phyloP scores from a whole-genome alignment of 495 filamentous ascomycete species.

The Penicillium flavigenum region DNA sequence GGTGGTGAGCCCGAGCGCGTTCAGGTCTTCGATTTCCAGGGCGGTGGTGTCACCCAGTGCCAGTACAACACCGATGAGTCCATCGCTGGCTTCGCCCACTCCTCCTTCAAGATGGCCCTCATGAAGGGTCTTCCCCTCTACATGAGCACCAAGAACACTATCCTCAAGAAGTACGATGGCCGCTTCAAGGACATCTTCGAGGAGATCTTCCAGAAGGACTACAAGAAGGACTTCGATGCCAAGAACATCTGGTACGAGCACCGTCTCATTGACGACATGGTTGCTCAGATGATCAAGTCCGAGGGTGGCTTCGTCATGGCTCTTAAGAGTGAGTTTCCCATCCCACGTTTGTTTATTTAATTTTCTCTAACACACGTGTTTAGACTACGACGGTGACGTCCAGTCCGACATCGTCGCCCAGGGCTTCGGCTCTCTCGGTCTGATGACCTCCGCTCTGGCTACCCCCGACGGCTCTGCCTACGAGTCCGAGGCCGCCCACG shows the following conservation, averaged over 20 bases:
- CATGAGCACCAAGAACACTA: conserved; percentile 99
- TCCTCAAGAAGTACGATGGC: conserved; percentile 97
- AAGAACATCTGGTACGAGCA: conserved; percentile 99
- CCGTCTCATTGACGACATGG: conserved; percentile 98
- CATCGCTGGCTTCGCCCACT: conserved; percentile 91
- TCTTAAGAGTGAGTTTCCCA: conserved; percentile 74
- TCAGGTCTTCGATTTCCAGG: conserved; percentile 87
- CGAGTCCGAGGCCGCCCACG: conserved; percentile 96
- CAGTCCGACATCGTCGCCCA: conserved; percentile 98
- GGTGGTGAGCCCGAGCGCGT: conserved; percentile 81
- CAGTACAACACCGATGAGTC: conserved; percentile 98
- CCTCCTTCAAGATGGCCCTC: conserved; percentile 91
- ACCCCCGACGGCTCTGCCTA: conserved; percentile 94
- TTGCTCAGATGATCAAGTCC: conserved; percentile 99
- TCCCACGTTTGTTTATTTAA: not conserved
- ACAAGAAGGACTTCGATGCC: conserved; percentile 84
- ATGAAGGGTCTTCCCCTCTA: conserved; percentile 85
- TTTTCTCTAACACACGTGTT: conserved; percentile 8
- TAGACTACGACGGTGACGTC: conserved; percentile 98
- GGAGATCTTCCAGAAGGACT: conserved; percentile 85
- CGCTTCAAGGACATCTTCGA: conserved; percentile 99
- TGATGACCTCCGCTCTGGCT: conserved; percentile 97
- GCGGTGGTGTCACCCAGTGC: conserved; percentile 84
- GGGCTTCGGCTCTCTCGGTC: conserved; percentile 94
- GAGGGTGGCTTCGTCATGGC: conserved; percentile 95